These are phyloP conservation scores for Pleurotus djamor DNA, from an alignment of 768 basidiomycete genomes.

Conservation along the genomic window DNA sequence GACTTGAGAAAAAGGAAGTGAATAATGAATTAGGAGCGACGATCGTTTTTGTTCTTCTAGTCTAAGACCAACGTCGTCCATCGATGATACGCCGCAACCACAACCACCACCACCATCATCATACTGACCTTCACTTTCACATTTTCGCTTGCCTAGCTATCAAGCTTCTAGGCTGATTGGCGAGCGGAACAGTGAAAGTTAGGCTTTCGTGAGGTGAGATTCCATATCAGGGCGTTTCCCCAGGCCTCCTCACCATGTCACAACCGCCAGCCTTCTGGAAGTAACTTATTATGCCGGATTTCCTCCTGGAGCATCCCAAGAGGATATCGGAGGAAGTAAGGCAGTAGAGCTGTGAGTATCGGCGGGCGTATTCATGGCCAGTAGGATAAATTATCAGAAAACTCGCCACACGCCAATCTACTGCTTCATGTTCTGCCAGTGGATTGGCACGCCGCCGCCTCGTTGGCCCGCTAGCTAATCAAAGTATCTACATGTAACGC, in stretches of 20 bases:
- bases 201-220: not conserved
- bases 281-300: not conserved
- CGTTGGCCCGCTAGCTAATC: not conserved
- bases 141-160: not conserved
- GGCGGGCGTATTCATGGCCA: not conserved
- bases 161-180: not conserved
- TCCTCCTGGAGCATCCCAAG: constrained; percentile 2
- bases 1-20: constrained; percentile 4
- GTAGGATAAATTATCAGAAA: not conserved
- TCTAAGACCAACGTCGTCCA: not conserved
- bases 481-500: not conserved
- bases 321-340: constrained; percentile 3
- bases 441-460: constrained; percentile 4
- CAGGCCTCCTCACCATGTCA: constrained; percentile 5
- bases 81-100: not conserved
- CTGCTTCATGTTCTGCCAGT: not conserved
- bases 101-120: not conserved
- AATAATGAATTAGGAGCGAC: not conserved
- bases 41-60: not conserved
- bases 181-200: not conserved
- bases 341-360: not conserved
- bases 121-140: not conserved
- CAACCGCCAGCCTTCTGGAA: constrained; percentile 1
- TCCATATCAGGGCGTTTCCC: not conserved
- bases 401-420: not conserved